Conservation (phyloP, 176 grass and related monocot species). For the Musa acuminata region DNA sequence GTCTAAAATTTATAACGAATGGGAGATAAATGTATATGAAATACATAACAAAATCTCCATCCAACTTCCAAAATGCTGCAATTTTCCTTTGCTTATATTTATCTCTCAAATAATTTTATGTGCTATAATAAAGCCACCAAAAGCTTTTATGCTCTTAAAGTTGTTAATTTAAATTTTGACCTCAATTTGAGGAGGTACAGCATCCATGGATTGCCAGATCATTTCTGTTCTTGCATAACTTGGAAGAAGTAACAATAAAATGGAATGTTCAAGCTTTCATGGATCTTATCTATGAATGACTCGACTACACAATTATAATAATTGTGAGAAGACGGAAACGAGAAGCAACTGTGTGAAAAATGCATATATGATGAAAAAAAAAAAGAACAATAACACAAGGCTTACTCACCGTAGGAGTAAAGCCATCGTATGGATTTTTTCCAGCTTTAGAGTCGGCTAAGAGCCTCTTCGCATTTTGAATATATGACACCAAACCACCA, state of each 20-base stretch:
- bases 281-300: background rate
- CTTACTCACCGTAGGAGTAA: conserved; percentile 74
- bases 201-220: background rate
- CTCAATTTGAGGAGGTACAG: background rate
- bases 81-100: too few relatives aligned
- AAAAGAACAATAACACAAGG: conserved; percentile 1
- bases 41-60: too few relatives aligned
- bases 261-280: background rate
- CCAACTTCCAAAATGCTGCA: too few relatives aligned
- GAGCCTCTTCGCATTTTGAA: conserved; percentile 79
- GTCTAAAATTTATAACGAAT: too few relatives aligned
- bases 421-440: conserved; percentile 90
- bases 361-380: background rate
- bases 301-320: background rate
- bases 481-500: conserved; percentile 61
- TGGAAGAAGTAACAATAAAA: background rate
- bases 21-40: too few relatives aligned
- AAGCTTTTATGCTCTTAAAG: too few relatives aligned
- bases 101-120: too few relatives aligned
- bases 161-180: background rate
- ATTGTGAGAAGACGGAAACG: background rate
- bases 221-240: background rate
- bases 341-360: background rate
- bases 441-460: conserved; percentile 80
- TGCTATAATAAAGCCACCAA: too few relatives aligned